Percentiles rank a stretch among this genome's conserved stretches.
These are phyloP conservation scores for Clonostachys byssicola DNA, from an alignment of 2,329 filamentous ascomycete genomes.

Conservation along the genomic window DNA sequence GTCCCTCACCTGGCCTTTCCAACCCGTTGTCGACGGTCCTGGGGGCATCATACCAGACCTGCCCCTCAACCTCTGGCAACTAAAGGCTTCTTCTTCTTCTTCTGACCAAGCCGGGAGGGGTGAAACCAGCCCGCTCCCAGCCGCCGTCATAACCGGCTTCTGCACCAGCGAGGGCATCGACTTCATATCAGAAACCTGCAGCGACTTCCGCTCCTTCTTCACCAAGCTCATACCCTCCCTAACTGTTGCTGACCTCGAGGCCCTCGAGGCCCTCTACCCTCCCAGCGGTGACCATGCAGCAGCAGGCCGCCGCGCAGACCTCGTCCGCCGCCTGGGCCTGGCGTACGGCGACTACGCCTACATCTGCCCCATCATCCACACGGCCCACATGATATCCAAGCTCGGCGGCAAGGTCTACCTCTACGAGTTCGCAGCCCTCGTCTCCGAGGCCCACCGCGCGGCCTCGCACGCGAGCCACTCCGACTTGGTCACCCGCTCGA, in stretches of 20 bases:
- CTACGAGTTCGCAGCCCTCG: conserved; percentile 54
- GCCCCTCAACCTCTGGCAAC: conserved; percentile 56
- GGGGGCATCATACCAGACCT: conserved; percentile 49
- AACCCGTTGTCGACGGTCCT: conserved; percentile 57
- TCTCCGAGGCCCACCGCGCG: conserved; percentile 17
- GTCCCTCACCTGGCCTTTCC: conserved; percentile 58
- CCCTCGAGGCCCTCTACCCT: conserved; percentile 58
- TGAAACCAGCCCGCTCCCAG: neutral
- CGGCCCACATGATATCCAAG: conserved; percentile 34
- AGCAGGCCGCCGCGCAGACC: conserved; percentile 22
- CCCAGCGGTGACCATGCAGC: conserved; percentile 39
- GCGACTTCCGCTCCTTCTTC: conserved; percentile 58
- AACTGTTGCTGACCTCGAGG: conserved; percentile 42
- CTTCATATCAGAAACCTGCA: conserved; percentile 52
- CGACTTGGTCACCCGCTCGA: neutral
- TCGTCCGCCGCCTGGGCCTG: conserved; percentile 43
- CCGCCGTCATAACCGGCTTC: conserved; percentile 60
- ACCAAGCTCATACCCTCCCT: conserved; percentile 54
- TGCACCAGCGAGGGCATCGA: conserved; percentile 65
- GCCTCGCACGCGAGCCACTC: conserved; percentile 5
- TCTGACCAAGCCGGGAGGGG: conserved; percentile 28
- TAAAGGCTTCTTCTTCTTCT: conserved; percentile 10
- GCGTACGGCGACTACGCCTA: conserved; percentile 64
- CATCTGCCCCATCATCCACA: conserved; percentile 59
- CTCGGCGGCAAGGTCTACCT: conserved; percentile 36